These are phyloP conservation scores for Catharanthus roseus DNA, from an alignment of 257 asterid species.

Conservation along the genomic window DNA sequence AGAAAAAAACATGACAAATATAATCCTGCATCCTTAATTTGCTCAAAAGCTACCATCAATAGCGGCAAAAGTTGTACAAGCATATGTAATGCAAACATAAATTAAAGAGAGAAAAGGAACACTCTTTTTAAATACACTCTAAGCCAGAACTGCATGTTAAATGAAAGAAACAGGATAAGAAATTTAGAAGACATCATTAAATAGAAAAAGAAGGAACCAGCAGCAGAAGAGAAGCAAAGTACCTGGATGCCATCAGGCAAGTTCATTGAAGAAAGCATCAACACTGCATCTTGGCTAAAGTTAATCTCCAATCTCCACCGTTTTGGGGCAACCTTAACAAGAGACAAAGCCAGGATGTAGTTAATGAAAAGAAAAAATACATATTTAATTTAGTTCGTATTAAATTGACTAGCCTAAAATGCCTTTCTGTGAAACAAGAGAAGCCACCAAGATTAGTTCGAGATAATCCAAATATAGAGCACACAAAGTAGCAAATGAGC, in stretches of 20 bases:
- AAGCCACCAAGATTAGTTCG: not conserved
- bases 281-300: constrained; percentile 82
- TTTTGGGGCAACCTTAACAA: constrained; percentile 75
- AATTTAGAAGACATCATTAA: not conserved
- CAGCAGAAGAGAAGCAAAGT: constrained; percentile 5
- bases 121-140: not conserved
- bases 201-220: not conserved
- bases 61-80: too few species aligned
- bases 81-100: too few species aligned
- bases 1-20: not conserved
- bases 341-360: not conserved
- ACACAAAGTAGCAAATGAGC: not conserved
- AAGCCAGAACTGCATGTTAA: not conserved
- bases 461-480: not conserved
- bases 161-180: not conserved
- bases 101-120: too few species aligned
- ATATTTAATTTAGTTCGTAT: not conserved
- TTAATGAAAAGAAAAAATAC: not conserved
- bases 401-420: not conserved
- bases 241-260: constrained; percentile 98
- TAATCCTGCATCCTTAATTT: too few species aligned
- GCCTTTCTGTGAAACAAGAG: not conserved
- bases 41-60: too few species aligned
- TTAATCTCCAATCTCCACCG: constrained; percentile 95
- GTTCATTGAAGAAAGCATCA: constrained; percentile 95